phyloP scores from a whole-genome alignment of 202 grass and related monocot species.

The Schoenoplectus tabernaemontani region DNA sequence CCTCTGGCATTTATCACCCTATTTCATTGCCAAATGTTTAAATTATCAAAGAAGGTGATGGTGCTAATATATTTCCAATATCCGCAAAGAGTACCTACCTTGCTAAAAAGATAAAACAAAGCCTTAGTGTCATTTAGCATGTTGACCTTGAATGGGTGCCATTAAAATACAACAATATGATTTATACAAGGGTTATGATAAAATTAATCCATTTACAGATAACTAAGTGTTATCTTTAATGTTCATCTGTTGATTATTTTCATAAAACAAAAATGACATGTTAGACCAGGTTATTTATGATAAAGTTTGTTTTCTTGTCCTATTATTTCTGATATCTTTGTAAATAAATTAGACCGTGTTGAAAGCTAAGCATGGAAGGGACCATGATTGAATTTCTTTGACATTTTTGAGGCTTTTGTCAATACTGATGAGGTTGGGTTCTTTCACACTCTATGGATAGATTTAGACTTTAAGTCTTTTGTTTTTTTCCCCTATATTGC shows the following conservation, averaged over 20 bases:
- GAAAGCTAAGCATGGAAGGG: constrained; percentile 5
- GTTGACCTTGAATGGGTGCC: neutral
- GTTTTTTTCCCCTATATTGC: neutral
- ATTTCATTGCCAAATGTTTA: neutral
- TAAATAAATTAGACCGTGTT: constrained; percentile 10
- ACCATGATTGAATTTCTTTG: constrained; percentile 1
- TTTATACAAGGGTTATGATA: neutral
- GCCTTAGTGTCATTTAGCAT: neutral
- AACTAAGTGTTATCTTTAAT: neutral
- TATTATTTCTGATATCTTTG: neutral
- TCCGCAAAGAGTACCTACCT: neutral
- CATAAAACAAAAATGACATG: neutral
- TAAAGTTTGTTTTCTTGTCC: neutral
- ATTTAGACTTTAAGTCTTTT: neutral
- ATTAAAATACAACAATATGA: neutral
- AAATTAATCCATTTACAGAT: neutral
- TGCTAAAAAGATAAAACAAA: neutral
- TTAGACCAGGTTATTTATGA: neutral
- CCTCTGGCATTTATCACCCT: neutral
- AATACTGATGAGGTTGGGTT: neutral
- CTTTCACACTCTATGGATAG: neutral
- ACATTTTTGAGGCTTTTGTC: neutral
- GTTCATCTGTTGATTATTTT: neutral
- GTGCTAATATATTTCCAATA: neutral
- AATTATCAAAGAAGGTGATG: neutral